Base-by-base conservation (phyloP, 164 flowering plant genomes). In the Vitis cinerea region DNA sequence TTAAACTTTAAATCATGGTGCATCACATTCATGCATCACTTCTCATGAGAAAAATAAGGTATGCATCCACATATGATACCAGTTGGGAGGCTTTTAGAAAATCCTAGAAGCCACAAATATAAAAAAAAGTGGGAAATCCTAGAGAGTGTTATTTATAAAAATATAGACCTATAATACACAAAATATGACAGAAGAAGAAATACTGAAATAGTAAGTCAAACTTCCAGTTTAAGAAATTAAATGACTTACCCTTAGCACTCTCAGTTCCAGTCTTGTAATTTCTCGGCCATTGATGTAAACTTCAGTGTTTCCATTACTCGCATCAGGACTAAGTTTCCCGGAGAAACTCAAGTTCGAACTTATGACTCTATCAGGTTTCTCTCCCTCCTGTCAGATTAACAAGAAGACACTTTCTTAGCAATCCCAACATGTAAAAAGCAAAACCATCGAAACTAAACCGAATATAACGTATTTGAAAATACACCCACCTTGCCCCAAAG, bases 231-330 rank as follows among this genome's bases (percentile, higher is more conserved):
- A n/a, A 57, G 31, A n/a, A 11, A 65, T 49, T 50, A 55, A 69
- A 62, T 47, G 37, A 53, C 72, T 61, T 68, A 90, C 99, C 94
- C 81, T 93, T 30, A 96, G 80, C 27, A 96, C 77, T 78, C 88
- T 82, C 73, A 86, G 70, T 80, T 96, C 99, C 70, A 83, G 89
- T 78, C 80, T 92, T 66, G 98, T 93, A 61, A 96, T 90, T 80
- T 96, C 94, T 31, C 99, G 85, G 37, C 97, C 97, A 77, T 96
- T 96, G 9, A 96, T 86, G 68, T 81, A 92, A 56, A 96, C 99
- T 76, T 90, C 81, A 59, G 98, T 93, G 74, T 83, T 90, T 59
- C 99, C 99, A 72, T 87, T 85, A 79, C 99, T 96, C 29, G 98
- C 99, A 68, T 83, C 64, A 57, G 89, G 77, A 66, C 80, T 78